Base-by-base conservation (phyloP, 2,329 filamentous ascomycete species). In the Orbilia oligospora region DNA sequence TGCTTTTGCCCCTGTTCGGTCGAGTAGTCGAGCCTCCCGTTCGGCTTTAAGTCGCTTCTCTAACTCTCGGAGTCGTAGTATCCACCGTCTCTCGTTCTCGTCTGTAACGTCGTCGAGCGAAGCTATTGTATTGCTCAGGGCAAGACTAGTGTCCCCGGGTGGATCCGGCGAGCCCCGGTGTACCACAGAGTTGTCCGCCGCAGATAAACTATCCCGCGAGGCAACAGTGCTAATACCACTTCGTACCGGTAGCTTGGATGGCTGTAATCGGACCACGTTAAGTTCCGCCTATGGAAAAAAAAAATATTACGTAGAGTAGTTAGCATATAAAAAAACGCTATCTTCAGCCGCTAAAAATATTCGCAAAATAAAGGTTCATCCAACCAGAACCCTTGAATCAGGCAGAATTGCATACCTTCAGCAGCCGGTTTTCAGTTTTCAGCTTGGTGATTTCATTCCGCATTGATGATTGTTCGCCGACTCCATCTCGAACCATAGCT, bases 41-140 rank as follows among this genome's bases (percentile, higher is more conserved):
- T 99, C 96, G 55, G 92, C 91, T 84, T 97, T 97, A 18, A 99
- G 87, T 81, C 97, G 90, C 81, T 91, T 89, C 86, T 99, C 96
- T 81, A 98, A 86, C 83, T 98, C 94, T 72, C 93, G 90, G 38
- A 98, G 87, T 5, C 96, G 87, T 80, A 97, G 89, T 80, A 97
- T 90, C 93, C 93, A 97, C 81, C 92, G 90, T 80, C 92, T 91
- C 81, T 95, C 91, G 46, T 87, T 85, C 63, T 83, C 82, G 1
- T 82, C 82, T 16, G 65, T 66, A 20, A 71, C 64, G 41, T 86
- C 85, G 44, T 81, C 79, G 5, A 81, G 82, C 36, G 80, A 73
- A 46, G 56, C 51, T n/a, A 44, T 76, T 56, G 22, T 81, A 78
- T 5, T 86, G 84, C 30, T 85, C 81, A 3, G 84, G 84, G 6